phyloP scores from a whole-genome alignment of 2,329 filamentous ascomycete genomes.

The Xylariomycetidae sp. region DNA sequence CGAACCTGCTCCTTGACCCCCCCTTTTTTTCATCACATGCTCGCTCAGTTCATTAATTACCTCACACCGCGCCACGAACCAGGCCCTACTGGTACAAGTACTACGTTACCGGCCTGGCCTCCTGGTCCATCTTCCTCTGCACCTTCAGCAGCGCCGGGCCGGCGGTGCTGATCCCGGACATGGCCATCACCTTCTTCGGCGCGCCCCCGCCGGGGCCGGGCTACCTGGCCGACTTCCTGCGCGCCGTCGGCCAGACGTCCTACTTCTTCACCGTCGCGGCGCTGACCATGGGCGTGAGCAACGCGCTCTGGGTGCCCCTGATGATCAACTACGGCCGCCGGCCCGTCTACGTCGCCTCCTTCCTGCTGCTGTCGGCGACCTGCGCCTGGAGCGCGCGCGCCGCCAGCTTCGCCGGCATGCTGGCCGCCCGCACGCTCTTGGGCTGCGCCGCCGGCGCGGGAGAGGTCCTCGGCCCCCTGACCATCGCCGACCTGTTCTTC shows the following conservation, averaged over 20 bases:
- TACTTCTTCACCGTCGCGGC: constrained; percentile 2
- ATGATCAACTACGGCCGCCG: constrained; percentile 2
- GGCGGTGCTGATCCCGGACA: constrained; percentile 1
- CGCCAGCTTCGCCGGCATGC: constrained; percentile 7
- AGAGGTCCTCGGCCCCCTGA: constrained; percentile 34
- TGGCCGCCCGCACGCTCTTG: constrained; percentile 30
- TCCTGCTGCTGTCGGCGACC: neutral
- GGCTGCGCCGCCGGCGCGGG: constrained; percentile 32
- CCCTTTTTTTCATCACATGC: too few species aligned
- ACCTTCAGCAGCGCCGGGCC: constrained; percentile 2
- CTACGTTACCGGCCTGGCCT: constrained; percentile 2
- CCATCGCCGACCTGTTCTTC: constrained; percentile 36
- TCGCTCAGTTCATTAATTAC: too few species aligned
- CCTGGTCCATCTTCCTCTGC: constrained; percentile 3
- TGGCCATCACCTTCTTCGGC: constrained; percentile 2
- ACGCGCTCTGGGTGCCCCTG: constrained; percentile 2
- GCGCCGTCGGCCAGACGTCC: constrained; percentile 1
- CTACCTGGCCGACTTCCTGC: neutral
- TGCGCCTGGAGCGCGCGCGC: constrained; percentile 3
- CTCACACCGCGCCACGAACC: too few species aligned
- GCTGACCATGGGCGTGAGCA: constrained; percentile 2
- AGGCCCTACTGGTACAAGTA: constrained; percentile 6
- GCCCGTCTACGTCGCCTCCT: constrained; percentile 1
- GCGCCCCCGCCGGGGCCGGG: neutral
- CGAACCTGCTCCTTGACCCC: too few species aligned